Base-by-base conservation (phyloP, 306 rosid genomes). In the Begonia masoniana region DNA sequence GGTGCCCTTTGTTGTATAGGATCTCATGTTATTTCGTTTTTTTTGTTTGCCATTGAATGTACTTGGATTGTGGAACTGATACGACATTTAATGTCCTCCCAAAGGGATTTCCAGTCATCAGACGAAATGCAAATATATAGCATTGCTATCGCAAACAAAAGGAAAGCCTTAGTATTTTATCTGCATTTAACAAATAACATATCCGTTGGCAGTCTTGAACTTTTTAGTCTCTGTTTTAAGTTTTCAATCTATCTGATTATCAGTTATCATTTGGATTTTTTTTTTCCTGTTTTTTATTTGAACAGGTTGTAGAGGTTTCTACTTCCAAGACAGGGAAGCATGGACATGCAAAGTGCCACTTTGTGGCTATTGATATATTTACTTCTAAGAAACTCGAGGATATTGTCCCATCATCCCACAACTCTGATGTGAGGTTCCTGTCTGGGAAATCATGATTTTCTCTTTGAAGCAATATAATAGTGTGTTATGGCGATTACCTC, bases 291-390 rank as follows among this genome's bases (percentile, higher is more conserved):
- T 17, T 8, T 57, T 51, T 66, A 41, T 43, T 43, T 16, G 21
- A 26, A 60, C 75, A 85, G 95, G 95, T 85, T 55, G 95, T 85
- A 53, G 95, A 85, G 74, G 95, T 85, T 76, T 85, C 91, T 14
- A 85, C 95, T 61, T 85, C 91, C 59, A 85, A 85, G 69, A 85
- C 95, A 6, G 95, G 95, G 46, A 85, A 85, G 76, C 95, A 85
- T 47, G 95, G 95, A 55, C 91, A 85, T 55, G 95, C 95, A 10
- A 85, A 85, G 84, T 85, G 95, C 66, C 91, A 85, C 82, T 85
- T 81, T 68, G 95, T 85, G 62, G 95, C 55, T 2, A 85, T 85
- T 62, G 95, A 85, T 62, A 82, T 85, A 73, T 85, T 85, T 68
- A 85, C 71, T 52, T 78, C 57, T 59, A 85, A 85, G 71, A 85